These are phyloP conservation scores for Sporodiniella umbellata DNA, from an alignment of 371 early-diverging fungal genomes.

Conservation along the genomic window DNA sequence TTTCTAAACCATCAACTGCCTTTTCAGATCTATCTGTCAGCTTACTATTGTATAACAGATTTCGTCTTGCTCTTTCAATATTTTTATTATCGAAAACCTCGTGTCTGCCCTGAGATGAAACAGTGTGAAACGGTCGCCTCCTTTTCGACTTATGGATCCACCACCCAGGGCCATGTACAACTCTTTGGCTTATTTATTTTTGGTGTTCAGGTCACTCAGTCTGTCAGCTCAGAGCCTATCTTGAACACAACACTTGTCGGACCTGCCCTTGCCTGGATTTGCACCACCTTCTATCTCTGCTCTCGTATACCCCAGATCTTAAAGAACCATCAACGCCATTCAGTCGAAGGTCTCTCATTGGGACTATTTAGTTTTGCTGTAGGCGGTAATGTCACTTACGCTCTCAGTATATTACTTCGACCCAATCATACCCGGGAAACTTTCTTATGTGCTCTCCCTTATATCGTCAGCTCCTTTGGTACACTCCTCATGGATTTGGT, in stretches of 20 bases:
- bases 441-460: constrained; percentile 27
- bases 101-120: not conserved
- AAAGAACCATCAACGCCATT: constrained; percentile 55
- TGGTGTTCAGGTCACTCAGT: not conserved
- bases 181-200: not conserved
- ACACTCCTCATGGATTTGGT: constrained; percentile 28
- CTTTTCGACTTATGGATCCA: not conserved
- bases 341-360: constrained; percentile 61
- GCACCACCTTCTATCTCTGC: constrained; percentile 58
- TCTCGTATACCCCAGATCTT: constrained; percentile 68
- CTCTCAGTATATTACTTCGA: constrained; percentile 49
- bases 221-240: not conserved
- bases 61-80: constrained; percentile 21
- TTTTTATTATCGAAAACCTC: constrained; percentile 10
- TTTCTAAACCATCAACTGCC: constrained; percentile 53
- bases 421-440: constrained; percentile 32
- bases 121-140: not conserved
- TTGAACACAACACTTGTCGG: constrained; percentile 32
- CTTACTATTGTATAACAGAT: constrained; percentile 20
- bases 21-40: constrained; percentile 20
- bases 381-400: constrained; percentile 64
- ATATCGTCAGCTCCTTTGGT: constrained; percentile 30
- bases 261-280: constrained; percentile 56
- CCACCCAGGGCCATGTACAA: not conserved
- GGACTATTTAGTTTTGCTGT: constrained; percentile 64